Evolutionary conservation across 192 early-diverging fungal genomes (phyloP), one percentile per base, ranked within the genome.

Genomic region (Spizellomyces sp.): DNA sequence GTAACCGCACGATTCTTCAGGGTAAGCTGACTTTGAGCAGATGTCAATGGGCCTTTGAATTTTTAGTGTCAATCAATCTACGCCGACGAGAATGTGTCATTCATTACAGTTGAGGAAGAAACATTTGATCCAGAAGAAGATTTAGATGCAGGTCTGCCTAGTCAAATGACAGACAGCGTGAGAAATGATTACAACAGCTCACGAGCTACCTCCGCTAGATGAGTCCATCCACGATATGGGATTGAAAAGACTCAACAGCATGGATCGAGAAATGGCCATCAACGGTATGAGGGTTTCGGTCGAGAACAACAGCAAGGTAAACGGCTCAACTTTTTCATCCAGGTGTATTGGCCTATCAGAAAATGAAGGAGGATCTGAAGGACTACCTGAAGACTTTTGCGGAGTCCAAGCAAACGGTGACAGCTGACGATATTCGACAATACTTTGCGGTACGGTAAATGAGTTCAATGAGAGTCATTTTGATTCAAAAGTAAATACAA

Each of bases 111-210:
- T 17, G 87, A 84, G 19, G 92, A 95, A 58, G 81, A 81, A 2
- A 78, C 90, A 2, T 87, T 87, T 65, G 91, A 92, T 68, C 92
- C 92, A 19, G 91, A 92, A 58, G 84, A 89, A n/a, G 94, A 97
- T 73, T 87, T 90, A 48, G 73, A 84, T 14, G 78, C 79, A 22
- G 81, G 61, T 52, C 86, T 81, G 63, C 27, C 27, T 36, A 36
- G 1, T 36, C 27, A 36, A 36, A 36, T 36, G 1, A 36, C 3
- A 36, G 27, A 36, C 27, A 36, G 3, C 27, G 3, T 36, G 27
- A 36, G 27, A 36, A 36, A 36, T 36, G 27, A 36, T 36, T 36
- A 36, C 27, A 36, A 3, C 27, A 0, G 27, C 3, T 36, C 3
- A 36, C 27, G 27, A 2, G 3, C 27, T 36, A 36, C 27, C 27